These are phyloP conservation scores for Chytriomyces confervae DNA, from an alignment of 192 early-diverging fungal genomes.

Conservation along the genomic window DNA sequence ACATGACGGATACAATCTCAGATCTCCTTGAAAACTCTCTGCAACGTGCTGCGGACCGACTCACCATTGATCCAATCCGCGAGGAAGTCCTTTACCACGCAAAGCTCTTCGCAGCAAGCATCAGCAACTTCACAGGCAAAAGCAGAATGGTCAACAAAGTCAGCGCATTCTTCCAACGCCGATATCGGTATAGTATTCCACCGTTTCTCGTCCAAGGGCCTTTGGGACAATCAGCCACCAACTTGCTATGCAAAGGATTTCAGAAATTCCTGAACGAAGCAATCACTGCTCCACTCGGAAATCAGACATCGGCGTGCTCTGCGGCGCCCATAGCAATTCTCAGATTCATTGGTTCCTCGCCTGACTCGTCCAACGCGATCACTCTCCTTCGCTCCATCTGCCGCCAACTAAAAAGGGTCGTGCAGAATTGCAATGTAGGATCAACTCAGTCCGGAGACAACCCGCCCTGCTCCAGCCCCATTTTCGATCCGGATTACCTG, in stretches of 20 bases:
- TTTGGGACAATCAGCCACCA: constrained; percentile 17
- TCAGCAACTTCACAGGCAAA: constrained; percentile 17
- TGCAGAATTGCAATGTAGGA: background rate
- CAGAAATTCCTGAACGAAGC: constrained; percentile 28
- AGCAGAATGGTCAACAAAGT: constrained; percentile 35
- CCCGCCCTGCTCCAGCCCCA: constrained; percentile 2
- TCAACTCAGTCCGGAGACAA: background rate
- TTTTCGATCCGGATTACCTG: constrained; percentile 32
- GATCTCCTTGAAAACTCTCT: constrained; percentile 26
- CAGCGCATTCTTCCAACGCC: constrained; percentile 13
- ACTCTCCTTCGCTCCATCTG: constrained; percentile 29
- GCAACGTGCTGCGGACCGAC: constrained; percentile 11
- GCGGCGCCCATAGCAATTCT: constrained; percentile 19
- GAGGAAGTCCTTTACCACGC: constrained; percentile 39
- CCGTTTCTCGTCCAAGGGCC: constrained; percentile 30
- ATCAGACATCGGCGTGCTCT: background rate
- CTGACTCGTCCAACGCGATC: constrained; percentile 23
- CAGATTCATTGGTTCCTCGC: constrained; percentile 35
- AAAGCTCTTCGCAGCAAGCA: constrained; percentile 2
- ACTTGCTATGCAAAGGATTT: constrained; percentile 34
- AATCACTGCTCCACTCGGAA: background rate
- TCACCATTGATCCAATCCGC: constrained; percentile 18
- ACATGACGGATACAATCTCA: constrained; percentile 17
- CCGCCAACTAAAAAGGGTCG: constrained; percentile 28
- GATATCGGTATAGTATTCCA: constrained; percentile 38